Evolutionary conservation across 2,329 filamentous ascomycete species (phyloP).

Genomic region (Pseudogymnoascus sp.): DNA sequence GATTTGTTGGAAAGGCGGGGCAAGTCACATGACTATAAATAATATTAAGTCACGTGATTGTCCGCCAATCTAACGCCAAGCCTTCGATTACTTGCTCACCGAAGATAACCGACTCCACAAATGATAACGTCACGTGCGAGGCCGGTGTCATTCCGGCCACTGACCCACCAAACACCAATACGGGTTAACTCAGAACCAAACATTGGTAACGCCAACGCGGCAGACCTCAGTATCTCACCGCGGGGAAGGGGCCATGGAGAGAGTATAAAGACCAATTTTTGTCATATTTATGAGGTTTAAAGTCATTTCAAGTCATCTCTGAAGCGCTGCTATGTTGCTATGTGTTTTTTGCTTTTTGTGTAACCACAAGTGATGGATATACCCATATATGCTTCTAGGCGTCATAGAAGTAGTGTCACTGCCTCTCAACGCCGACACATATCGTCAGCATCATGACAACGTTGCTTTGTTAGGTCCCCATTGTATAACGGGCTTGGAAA

Average conservation of each 20-base stretch:
- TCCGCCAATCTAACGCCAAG: background rate
- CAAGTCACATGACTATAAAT: too few species aligned
- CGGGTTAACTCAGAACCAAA: background rate
- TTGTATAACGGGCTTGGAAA: background rate
- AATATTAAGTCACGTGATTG: too few species aligned
- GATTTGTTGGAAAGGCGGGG: background rate
- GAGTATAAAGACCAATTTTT: background rate
- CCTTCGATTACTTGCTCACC: background rate
- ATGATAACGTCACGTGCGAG: slow-evolving; percentile 1
- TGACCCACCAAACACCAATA: background rate
- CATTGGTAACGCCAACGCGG: background rate
- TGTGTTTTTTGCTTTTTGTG: background rate
- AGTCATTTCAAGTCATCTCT: background rate
- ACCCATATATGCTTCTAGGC: background rate
- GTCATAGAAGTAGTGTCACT: background rate
- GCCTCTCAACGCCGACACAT: background rate
- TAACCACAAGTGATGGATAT: background rate
- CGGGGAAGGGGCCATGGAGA: background rate
- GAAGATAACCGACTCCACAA: background rate
- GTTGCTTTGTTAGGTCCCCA: background rate
- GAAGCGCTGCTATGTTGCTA: background rate
- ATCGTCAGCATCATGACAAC: background rate
- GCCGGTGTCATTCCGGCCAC: slow-evolving; percentile 4
- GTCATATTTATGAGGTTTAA: background rate
- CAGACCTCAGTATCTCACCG: background rate